phyloP scores from a whole-genome alignment of 2,329 filamentous ascomycete genomes.

The Didymella segeticola region DNA sequence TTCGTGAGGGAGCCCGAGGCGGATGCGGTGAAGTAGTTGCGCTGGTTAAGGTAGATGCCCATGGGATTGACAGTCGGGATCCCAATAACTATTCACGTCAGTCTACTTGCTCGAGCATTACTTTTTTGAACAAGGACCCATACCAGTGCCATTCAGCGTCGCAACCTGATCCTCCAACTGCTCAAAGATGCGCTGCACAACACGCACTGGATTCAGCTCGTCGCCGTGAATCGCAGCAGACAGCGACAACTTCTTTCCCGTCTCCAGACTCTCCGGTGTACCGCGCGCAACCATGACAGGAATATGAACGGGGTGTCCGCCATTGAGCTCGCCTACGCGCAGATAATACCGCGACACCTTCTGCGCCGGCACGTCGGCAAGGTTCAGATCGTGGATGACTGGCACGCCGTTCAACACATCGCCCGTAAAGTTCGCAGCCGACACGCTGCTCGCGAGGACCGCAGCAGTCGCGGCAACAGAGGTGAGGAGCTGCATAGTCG shows the following conservation, averaged over 20 bases:
- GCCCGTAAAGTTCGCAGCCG: slow-evolving; percentile 39
- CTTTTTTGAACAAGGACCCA: not conserved
- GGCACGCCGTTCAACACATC: slow-evolving; percentile 43
- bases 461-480: slow-evolving; percentile 25
- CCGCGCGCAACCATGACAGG: slow-evolving; percentile 50
- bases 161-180: slow-evolving; percentile 37
- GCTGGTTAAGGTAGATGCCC: slow-evolving; percentile 50
- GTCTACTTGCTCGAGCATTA: not conserved
- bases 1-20: slow-evolving; percentile 41
- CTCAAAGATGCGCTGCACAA: slow-evolving; percentile 47
- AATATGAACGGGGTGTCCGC: slow-evolving; percentile 47
- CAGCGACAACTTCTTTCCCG: slow-evolving; percentile 47
- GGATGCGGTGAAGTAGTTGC: slow-evolving; percentile 47
- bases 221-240: slow-evolving; percentile 50
- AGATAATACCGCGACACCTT: slow-evolving; percentile 48
- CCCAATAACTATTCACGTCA: slow-evolving; percentile 41
- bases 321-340: slow-evolving; percentile 48
- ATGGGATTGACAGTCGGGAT: slow-evolving; percentile 50
- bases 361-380: slow-evolving; percentile 46
- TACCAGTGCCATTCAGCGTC: slow-evolving; percentile 47
- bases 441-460: slow-evolving; percentile 24
- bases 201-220: slow-evolving; percentile 48
- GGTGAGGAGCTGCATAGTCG: slow-evolving; percentile 39
- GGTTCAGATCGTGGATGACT: slow-evolving; percentile 44
- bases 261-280: slow-evolving; percentile 44